Evolutionary conservation across 805 yeast genomes (phyloP).

Genomic region (Barnettozyma salicaria): DNA sequence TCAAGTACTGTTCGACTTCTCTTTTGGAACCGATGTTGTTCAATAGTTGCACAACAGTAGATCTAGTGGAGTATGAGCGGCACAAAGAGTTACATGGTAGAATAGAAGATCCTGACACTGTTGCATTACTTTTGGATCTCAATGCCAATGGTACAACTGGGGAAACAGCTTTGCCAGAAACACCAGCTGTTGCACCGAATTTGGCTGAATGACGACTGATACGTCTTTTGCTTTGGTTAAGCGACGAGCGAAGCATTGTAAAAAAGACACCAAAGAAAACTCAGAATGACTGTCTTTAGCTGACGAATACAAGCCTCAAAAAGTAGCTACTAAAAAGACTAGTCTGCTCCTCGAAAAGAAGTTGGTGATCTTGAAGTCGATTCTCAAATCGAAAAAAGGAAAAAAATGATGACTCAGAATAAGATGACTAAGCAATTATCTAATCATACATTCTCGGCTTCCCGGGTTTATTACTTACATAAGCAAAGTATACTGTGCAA

Average conservation of each 20-base stretch:
- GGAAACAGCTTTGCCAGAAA: conserved; percentile 7
- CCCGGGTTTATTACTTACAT: background rate
- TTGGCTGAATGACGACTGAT: conserved; percentile 21
- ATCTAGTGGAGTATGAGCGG: conserved; percentile 61
- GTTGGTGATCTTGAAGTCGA: no score
- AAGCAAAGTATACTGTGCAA: no score
- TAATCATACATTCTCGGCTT: no score
- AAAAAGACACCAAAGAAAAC: no score
- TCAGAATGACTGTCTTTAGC: no score
- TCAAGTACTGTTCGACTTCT: conserved; percentile 96
- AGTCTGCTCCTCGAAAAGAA: no score
- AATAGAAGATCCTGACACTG: conserved; percentile 16
- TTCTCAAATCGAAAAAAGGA: background rate
- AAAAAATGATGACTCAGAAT: background rate
- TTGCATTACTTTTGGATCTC: conserved; percentile 13
- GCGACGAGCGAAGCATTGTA: conserved; percentile 26
- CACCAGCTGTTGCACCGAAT: conserved; percentile 15
- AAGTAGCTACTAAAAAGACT: background rate
- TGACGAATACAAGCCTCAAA: background rate
- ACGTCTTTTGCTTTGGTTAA: conserved; percentile 24
- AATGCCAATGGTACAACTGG: conserved; percentile 5
- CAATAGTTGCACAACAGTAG: conserved; percentile 90
- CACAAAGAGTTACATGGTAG: conserved; percentile 13
- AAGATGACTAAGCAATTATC: no score
- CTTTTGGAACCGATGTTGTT: conserved; percentile 96